A percentile compares a stretch with the other conserved stretches of the same genome.
Conservation (phyloP, 2,329 filamentous ascomycete genomes). For the Hymenoscyphus albidus region DNA sequence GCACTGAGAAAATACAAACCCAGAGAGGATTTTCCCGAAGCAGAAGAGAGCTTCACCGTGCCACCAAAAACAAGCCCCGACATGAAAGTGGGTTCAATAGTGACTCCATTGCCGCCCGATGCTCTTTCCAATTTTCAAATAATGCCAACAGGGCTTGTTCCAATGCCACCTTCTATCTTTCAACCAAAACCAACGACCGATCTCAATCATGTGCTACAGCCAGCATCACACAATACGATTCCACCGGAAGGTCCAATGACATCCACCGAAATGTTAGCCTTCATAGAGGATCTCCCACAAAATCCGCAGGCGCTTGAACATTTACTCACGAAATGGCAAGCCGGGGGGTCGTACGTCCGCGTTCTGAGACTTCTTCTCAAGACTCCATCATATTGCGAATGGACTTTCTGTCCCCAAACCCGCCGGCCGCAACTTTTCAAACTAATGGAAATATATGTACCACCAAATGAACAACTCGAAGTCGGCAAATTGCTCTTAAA, state of each 20-base stretch:
- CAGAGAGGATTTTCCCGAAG: neutral
- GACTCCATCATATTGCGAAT: conserved; percentile 15
- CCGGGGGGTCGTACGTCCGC: conserved; percentile 15
- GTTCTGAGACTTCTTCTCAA: conserved; percentile 14
- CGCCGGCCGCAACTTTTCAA: conserved; percentile 20
- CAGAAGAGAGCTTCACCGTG: neutral
- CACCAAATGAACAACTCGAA: conserved; percentile 18
- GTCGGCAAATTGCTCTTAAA: conserved; percentile 22
- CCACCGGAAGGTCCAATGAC: conserved; percentile 6
- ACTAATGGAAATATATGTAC: conserved; percentile 22
- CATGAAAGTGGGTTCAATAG: neutral
- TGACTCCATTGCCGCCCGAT: neutral
- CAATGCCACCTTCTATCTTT: neutral
- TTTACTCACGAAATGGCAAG: conserved; percentile 22
- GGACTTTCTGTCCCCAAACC: conserved; percentile 8
- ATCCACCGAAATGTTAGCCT: conserved; percentile 8
- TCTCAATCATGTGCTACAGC: neutral
- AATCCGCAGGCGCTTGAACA: conserved; percentile 13
- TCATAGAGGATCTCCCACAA: conserved; percentile 6
- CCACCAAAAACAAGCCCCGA: neutral
- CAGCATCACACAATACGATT: neutral
- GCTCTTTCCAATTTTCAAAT: neutral
- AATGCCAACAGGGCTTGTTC: neutral
- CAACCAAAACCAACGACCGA: neutral
- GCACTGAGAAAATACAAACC: conserved; percentile 18